Base-by-base conservation (phyloP, 139 green algal species). In the Zygnema circumcarinatum region DNA sequence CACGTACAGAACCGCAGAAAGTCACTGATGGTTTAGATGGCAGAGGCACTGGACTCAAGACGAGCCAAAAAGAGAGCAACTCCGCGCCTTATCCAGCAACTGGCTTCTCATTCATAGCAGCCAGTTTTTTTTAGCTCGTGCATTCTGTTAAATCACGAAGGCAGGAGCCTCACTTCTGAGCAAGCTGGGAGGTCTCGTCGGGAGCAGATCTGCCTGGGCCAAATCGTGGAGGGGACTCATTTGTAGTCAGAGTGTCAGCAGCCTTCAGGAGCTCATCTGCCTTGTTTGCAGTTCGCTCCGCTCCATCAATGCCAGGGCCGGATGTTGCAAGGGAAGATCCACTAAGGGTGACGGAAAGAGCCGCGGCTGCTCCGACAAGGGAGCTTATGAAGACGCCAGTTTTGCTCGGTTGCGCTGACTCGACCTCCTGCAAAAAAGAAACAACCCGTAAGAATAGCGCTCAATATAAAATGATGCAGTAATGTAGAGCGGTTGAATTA, bases 201-300 rank as follows among this genome's bases (percentile, higher is more conserved):
- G 35, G 35, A 41, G 35, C 69, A 78, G 36, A 39, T 52, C 69
- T 3, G 7, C 69, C 69, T 22, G 69, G 69, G 16, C 69, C 69
- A 41, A 38, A 78, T 39, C 69, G 69, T 39, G 69, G 69, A 41
- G 69, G 69, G 16, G 69, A 78, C 69, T 78, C 69, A 41, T 78
- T 78, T 39, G 69, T 78, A 41, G 69, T 78, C 11, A 78, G 36
- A 20, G 3, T 41, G 16, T 78, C 69, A 41, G 69, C 69, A 78
- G 69, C 69, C 69, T 78, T 7, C 35, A 78, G 69, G 7, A 78
- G 16, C 69, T 78, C 69, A 41, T 78, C 69, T n/a, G 69, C 69
- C 16, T 78, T 78, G 11, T 41, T 11, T 39, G 69, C 69, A 25
- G 69, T 78, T 16, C 36, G 7, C 11, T 3, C 69, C 11, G 69